Evolutionary conservation across 2,329 filamentous ascomycete genomes (phyloP).

Genomic region (Trichophaea hybrida): DNA sequence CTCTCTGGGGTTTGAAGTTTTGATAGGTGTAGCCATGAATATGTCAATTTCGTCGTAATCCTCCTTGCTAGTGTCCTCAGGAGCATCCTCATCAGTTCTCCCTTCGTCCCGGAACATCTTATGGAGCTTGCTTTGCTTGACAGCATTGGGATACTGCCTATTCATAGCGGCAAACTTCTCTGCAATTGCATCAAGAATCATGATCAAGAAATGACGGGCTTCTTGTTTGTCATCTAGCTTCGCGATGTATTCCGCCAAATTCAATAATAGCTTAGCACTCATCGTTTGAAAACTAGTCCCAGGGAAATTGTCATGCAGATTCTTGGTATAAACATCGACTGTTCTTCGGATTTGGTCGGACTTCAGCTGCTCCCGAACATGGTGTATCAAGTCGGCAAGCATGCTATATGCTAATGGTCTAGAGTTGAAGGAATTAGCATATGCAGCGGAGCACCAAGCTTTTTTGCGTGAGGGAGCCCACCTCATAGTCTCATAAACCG

Average conservation of each 20-base stretch:
- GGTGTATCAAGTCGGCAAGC: slow-evolving; percentile 94
- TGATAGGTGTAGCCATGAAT: slow-evolving; percentile 90
- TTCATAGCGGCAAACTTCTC: slow-evolving; percentile 99
- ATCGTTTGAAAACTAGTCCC: slow-evolving; percentile 99
- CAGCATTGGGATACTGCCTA: slow-evolving; percentile 81
- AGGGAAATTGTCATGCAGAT: slow-evolving; percentile 86
- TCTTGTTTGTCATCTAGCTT: slow-evolving; percentile 87
- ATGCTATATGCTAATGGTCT: slow-evolving; percentile 91
- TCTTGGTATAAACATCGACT: slow-evolving; percentile 92
- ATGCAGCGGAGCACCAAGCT: background rate
- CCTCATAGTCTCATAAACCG: slow-evolving; percentile 85
- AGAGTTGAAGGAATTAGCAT: slow-evolving; percentile 1
- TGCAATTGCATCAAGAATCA: slow-evolving; percentile 93
- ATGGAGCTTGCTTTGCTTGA: slow-evolving; percentile 69
- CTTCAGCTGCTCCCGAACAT: slow-evolving; percentile 76
- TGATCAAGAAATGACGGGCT: slow-evolving; percentile 85
- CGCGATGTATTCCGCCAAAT: slow-evolving; percentile 96
- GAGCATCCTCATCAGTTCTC: slow-evolving; percentile 62
- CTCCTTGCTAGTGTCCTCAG: slow-evolving; percentile 37
- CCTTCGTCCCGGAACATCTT: slow-evolving; percentile 45
- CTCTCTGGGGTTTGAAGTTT: slow-evolving; percentile 80
- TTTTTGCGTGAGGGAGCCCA: slow-evolving; percentile 1
- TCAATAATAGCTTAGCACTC: slow-evolving; percentile 91
- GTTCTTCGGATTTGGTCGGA: slow-evolving; percentile 89
- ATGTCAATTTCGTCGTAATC: slow-evolving; percentile 99